phyloP scores from a whole-genome alignment of 2,329 filamentous ascomycete genomes.

The Hymenoscyphus albidus region DNA sequence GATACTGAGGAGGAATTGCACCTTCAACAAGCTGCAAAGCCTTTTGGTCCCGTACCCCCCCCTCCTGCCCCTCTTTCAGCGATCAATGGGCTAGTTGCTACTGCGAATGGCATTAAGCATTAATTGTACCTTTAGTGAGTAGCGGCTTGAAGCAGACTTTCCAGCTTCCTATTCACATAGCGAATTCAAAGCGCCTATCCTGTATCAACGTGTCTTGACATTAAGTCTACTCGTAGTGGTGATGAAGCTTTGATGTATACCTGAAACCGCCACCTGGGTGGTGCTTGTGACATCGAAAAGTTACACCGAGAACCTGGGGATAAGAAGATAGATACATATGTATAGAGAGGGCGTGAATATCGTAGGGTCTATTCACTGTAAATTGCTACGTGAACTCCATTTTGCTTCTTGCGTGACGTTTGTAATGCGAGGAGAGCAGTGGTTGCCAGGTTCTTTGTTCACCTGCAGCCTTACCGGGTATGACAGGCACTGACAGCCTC shows the following conservation, averaged over 20 bases:
- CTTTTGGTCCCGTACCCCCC: conserved; percentile 34
- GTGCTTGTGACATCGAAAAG: too few species aligned
- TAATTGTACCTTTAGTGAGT: conserved; percentile 16
- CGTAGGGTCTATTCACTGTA: too few species aligned
- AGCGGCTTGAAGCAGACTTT: not conserved
- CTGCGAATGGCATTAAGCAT: conserved; percentile 32
- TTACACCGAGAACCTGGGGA: too few species aligned
- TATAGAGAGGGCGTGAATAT: too few species aligned
- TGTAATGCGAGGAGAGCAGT: too few species aligned
- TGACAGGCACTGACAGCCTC: not conserved
- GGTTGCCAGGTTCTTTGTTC: not conserved
- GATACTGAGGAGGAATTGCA: conserved; percentile 39
- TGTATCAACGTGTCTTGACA: not conserved
- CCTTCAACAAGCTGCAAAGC: conserved; percentile 28
- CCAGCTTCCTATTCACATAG: not conserved
- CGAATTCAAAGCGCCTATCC: conserved; percentile 1
- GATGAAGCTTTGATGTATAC: not conserved
- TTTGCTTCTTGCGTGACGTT: too few species aligned
- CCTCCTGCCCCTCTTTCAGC: conserved; percentile 29
- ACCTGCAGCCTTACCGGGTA: not conserved
- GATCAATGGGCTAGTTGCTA: conserved; percentile 24
- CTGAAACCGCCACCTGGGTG: not conserved
- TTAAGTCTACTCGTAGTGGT: not conserved
- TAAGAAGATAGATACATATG: too few species aligned
- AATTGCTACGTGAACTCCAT: too few species aligned